These are phyloP conservation scores for Phytophthora pinifolia DNA, from an alignment of 352 stramenopile species.

Conservation along the genomic window DNA sequence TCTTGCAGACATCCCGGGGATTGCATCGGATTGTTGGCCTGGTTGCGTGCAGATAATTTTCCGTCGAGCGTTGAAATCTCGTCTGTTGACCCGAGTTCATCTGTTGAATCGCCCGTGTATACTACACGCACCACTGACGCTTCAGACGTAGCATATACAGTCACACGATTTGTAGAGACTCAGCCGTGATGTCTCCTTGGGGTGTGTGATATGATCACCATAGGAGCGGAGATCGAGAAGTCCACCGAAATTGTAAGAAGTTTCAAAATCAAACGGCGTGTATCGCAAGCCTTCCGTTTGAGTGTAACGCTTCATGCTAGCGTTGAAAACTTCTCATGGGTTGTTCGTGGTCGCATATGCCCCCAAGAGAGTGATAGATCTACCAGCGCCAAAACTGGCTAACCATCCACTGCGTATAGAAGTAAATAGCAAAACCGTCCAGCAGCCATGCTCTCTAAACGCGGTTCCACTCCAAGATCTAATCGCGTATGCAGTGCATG, in stretches of 20 bases:
- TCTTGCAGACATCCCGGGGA: slow-evolving; percentile 1
- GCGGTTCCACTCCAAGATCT: too few species aligned
- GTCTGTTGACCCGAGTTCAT: background rate
- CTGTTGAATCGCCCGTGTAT: background rate
- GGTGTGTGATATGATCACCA: background rate
- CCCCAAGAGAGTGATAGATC: too few species aligned
- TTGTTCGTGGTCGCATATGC: too few species aligned
- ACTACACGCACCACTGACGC: background rate
- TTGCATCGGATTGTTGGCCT: background rate
- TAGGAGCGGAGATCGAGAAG: background rate
- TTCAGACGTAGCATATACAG: background rate
- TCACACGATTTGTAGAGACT: background rate
- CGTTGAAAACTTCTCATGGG: too few species aligned
- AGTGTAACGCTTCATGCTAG: too few species aligned
- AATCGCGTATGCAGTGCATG: too few species aligned
- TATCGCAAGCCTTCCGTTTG: background rate
- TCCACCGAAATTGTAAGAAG: background rate
- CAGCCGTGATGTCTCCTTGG: background rate
- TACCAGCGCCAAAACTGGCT: too few species aligned
- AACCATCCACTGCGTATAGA: too few species aligned
- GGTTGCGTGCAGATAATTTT: too few species aligned
- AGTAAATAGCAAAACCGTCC: too few species aligned
- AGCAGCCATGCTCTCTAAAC: too few species aligned
- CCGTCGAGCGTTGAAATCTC: too few species aligned
- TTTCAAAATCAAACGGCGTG: background rate